Evolutionary conservation across 1,139 yeast species (phyloP).

Genomic region (Yamadazyma diospyri): DNA sequence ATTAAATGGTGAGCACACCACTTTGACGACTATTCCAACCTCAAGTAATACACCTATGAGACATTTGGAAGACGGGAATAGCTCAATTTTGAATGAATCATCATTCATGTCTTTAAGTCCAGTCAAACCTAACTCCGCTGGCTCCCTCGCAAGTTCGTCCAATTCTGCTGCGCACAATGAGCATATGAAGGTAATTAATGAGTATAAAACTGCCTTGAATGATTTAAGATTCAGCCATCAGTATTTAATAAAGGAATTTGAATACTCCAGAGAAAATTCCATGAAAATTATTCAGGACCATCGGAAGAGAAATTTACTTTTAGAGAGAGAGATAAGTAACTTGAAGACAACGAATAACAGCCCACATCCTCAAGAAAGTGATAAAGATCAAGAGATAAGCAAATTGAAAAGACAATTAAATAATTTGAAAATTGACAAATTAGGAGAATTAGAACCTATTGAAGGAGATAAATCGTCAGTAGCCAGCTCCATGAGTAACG

Average conservation of each 20-base stretch:
- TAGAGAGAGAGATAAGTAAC: conserved; percentile 44
- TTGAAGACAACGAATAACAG: conserved; percentile 15
- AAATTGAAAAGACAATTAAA: conserved; percentile 48
- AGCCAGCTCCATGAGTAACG: conserved; percentile 26
- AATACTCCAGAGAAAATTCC: conserved; percentile 51
- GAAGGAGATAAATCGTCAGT: conserved; percentile 1
- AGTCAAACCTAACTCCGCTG: conserved; percentile 13
- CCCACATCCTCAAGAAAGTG: conserved; percentile 7
- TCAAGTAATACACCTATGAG: conserved; percentile 14
- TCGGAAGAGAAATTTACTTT: conserved; percentile 38
- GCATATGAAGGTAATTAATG: conserved; percentile 30
- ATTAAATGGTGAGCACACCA: conserved; percentile 7
- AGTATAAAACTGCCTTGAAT: conserved; percentile 52
- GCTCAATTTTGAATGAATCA: conserved; percentile 22
- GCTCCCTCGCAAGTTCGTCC: not conserved
- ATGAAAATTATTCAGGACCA: conserved; percentile 46
- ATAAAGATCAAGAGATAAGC: conserved; percentile 44
- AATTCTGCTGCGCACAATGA: no score
- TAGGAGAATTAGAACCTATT: conserved; percentile 26
- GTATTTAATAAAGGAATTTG: conserved; percentile 58
- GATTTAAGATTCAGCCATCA: conserved; percentile 65
- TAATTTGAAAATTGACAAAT: conserved; percentile 45
- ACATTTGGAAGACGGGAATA: conserved; percentile 9
- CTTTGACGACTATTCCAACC: conserved; percentile 15
- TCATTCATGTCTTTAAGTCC: conserved; percentile 26